These are phyloP conservation scores for Calonectria honghensis DNA, from an alignment of 2,329 filamentous ascomycete species.

Conservation along the genomic window DNA sequence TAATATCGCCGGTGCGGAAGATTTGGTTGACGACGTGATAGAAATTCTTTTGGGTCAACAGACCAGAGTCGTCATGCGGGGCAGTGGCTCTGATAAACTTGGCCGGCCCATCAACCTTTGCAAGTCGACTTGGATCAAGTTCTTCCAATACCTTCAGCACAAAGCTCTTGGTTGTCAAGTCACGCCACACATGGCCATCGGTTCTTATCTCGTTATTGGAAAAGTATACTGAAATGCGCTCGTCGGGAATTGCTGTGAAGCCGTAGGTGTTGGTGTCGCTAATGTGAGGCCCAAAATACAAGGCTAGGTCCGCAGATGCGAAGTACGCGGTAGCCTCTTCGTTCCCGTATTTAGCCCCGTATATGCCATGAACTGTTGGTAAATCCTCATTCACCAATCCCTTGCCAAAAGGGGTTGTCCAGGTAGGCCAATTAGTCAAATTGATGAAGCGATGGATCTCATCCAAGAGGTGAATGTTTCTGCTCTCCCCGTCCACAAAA, in stretches of 20 bases:
- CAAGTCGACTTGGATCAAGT: constrained; percentile 55
- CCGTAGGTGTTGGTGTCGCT: constrained; percentile 66
- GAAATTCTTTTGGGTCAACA: constrained; percentile 41
- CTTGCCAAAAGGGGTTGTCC: constrained; percentile 1
- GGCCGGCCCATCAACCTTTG: not conserved
- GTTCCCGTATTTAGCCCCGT: not conserved
- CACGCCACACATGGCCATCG: constrained; percentile 56
- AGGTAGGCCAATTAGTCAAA: constrained; percentile 2
- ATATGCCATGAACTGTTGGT: not conserved
- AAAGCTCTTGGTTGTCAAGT: constrained; percentile 51
- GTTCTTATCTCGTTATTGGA: constrained; percentile 58
- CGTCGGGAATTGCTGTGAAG: constrained; percentile 61
- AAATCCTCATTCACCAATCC: not conserved
- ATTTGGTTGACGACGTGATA: constrained; percentile 67
- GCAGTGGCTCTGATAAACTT: too few species aligned
- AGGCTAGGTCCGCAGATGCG: not conserved
- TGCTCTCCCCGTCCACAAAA: constrained; percentile 5
- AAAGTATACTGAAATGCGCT: constrained; percentile 58
- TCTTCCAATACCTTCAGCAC: constrained; percentile 48
- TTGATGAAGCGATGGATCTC: not conserved
- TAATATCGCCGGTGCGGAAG: constrained; percentile 72
- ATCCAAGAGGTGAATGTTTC: not conserved
- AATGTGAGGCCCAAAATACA: not conserved
- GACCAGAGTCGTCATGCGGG: constrained; percentile 20
- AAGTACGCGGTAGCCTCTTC: not conserved